phyloP scores from a whole-genome alignment of 192 early-diverging fungal genomes.

The Backusella parvicylindrica region DNA sequence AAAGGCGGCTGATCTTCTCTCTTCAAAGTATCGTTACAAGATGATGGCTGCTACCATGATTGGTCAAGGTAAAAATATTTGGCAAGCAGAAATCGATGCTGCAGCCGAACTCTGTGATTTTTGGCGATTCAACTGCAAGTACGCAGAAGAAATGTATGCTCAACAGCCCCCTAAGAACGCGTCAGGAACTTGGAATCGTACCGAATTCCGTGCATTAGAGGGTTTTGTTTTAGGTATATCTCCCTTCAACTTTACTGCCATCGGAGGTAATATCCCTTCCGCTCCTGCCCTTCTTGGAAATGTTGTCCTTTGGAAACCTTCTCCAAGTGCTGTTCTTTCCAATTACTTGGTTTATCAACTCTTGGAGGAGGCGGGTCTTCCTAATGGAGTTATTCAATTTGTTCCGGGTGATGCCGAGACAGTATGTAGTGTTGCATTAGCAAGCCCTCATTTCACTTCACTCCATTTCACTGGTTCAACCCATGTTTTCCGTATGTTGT shows the following conservation, averaged over 20 bases:
- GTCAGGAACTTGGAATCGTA: constrained; percentile 85
- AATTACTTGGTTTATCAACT: constrained; percentile 92
- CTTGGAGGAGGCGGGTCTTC: constrained; percentile 92
- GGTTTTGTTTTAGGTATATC: constrained; percentile 98
- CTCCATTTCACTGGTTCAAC: constrained; percentile 97
- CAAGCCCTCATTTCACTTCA: constrained; percentile 91
- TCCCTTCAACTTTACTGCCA: constrained; percentile 99
- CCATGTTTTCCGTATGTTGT: constrained; percentile 88
- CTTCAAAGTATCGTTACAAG: constrained; percentile 80
- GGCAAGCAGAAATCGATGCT: constrained; percentile 99
- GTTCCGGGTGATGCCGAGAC: constrained; percentile 84
- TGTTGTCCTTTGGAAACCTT: constrained; percentile 97
- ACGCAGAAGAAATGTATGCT: constrained; percentile 87
- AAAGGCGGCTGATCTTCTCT: constrained; percentile 91
- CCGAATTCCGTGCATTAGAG: constrained; percentile 94
- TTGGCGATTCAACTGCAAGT: constrained; percentile 94
- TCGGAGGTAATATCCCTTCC: constrained; percentile 90
- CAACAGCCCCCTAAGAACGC: constrained; percentile 91
- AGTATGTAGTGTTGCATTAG: constrained; percentile 77
- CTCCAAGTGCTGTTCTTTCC: constrained; percentile 78
- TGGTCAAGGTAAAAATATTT: constrained; percentile 97
- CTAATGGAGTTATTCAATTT: constrained; percentile 97
- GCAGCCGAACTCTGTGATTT: constrained; percentile 97
- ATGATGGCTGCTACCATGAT: constrained; percentile 95
- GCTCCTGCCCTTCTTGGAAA: constrained; percentile 98